Evolutionary conservation across 2,329 filamentous ascomycete species (phyloP).

Genomic region (Pseudogymnoascus sp.): DNA sequence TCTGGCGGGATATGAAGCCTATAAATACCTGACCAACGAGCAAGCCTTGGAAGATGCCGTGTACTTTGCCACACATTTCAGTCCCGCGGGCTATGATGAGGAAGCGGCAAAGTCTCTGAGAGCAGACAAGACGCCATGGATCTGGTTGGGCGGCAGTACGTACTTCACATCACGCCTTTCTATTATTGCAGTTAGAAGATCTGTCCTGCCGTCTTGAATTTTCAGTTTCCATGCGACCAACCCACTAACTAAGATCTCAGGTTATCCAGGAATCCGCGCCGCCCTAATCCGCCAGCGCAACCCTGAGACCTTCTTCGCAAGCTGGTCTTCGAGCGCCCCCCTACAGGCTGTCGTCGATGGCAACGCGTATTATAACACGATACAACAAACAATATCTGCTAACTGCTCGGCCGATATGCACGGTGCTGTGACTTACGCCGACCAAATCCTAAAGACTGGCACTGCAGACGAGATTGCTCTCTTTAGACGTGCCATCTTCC

Average conservation of each 20-base stretch:
- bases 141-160: slow-evolving; percentile 11
- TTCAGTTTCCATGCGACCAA: background rate
- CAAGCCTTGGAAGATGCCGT: background rate
- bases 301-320: slow-evolving; percentile 14
- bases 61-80: slow-evolving; percentile 1
- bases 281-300: slow-evolving; percentile 11
- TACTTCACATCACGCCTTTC: background rate
- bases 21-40: slow-evolving; percentile 14
- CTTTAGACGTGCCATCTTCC: slow-evolving; percentile 10
- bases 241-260: background rate
- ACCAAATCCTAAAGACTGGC: slow-evolving; percentile 10
- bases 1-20: slow-evolving; percentile 7
- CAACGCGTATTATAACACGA: slow-evolving; percentile 10
- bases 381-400: slow-evolving; percentile 10
- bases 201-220: background rate
- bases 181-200: background rate
- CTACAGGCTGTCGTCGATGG: slow-evolving; percentile 10
- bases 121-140: slow-evolving; percentile 13
- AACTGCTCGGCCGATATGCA: slow-evolving; percentile 15
- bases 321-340: slow-evolving; percentile 11
- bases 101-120: background rate
- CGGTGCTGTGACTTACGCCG: slow-evolving; percentile 12
- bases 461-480: slow-evolving; percentile 10
- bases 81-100: background rate
- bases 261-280: slow-evolving; percentile 12